Percentiles rank a stretch among this genome's conserved stretches.
phyloP scores from a whole-genome alignment of 1,139 yeast genomes.

The Candida sp. region DNA sequence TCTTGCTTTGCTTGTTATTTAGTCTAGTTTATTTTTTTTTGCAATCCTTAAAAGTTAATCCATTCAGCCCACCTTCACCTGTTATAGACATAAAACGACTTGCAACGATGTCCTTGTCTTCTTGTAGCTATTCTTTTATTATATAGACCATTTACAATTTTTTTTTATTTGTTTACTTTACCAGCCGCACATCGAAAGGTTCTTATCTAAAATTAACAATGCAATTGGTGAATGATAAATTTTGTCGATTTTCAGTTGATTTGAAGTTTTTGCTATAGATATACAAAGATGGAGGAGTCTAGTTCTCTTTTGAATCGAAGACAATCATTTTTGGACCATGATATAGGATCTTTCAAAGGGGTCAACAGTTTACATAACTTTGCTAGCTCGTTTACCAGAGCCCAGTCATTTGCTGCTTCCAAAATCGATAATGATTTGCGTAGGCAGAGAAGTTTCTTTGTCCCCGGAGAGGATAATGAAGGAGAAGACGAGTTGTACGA shows the following conservation, averaged over 20 bases:
- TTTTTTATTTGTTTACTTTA: background rate
- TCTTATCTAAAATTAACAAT: background rate
- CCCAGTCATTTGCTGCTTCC: slow-evolving; percentile 44
- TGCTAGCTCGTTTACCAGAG: slow-evolving; percentile 46
- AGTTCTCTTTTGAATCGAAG: slow-evolving; percentile 20
- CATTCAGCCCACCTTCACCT: too few species aligned
- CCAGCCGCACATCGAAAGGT: background rate
- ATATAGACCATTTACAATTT: too few species aligned
- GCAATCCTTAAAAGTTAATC: too few species aligned
- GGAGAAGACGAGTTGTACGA: slow-evolving; percentile 62
- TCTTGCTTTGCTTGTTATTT: too few species aligned
- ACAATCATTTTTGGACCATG: slow-evolving; percentile 34
- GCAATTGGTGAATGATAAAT: too few species aligned
- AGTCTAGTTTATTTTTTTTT: too few species aligned
- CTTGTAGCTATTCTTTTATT: too few species aligned
- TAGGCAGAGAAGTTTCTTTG: slow-evolving; percentile 40
- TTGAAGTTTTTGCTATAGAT: background rate
- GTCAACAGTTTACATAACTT: slow-evolving; percentile 46
- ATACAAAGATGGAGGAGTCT: slow-evolving; percentile 10
- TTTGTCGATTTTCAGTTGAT: background rate
- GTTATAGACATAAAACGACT: too few species aligned
- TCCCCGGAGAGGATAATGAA: slow-evolving; percentile 15
- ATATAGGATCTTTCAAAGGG: slow-evolving; percentile 46
- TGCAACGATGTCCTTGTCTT: too few species aligned
- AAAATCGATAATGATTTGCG: slow-evolving; percentile 44